phyloP scores from a whole-genome alignment of 768 basidiomycete genomes.

The Macrolepiota albuminosa region DNA sequence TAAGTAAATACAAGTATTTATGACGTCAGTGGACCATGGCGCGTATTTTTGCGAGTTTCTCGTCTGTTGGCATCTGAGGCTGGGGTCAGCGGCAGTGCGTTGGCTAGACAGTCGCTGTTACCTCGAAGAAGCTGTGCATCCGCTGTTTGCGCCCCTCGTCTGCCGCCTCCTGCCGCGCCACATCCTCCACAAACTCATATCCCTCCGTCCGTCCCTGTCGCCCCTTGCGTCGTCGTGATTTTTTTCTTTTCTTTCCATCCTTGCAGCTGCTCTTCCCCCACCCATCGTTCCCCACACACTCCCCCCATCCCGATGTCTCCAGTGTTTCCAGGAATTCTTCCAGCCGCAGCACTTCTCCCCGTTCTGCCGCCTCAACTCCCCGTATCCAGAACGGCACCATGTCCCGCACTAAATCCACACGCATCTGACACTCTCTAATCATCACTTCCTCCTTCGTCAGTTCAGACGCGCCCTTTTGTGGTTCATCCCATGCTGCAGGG shows the following conservation, averaged over 20 bases:
- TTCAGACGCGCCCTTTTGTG: constrained; percentile 15
- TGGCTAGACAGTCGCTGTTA: constrained; percentile 9
- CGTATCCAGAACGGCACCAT: constrained; percentile 52
- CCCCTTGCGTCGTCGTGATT: not conserved
- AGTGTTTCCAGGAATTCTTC: constrained; percentile 39
- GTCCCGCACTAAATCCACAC: constrained; percentile 44
- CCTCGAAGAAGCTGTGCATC: constrained; percentile 52
- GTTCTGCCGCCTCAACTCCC: constrained; percentile 42
- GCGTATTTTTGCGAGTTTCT: constrained; percentile 47
- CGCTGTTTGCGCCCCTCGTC: constrained; percentile 31
- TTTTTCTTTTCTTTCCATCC: not conserved
- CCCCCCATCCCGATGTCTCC: constrained; percentile 14
- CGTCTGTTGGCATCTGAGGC: constrained; percentile 47
- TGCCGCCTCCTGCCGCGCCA: constrained; percentile 36
- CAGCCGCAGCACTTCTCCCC: constrained; percentile 36
- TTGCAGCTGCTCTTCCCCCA: constrained; percentile 1
- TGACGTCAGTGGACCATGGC: constrained; percentile 21
- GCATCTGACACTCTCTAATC: constrained; percentile 22
- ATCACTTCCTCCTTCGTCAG: constrained; percentile 25
- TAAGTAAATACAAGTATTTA: not conserved
- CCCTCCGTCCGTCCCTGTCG: constrained; percentile 10
- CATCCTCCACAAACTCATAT: constrained; percentile 39
- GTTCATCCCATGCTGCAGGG: constrained; percentile 19
- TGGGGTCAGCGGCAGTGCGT: not conserved
- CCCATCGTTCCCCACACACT: not conserved